Percentiles rank a stretch among this genome's conserved stretches.
Conservation (phyloP, 2,329 filamentous ascomycete genomes). For the Ceratocystis destructans region DNA sequence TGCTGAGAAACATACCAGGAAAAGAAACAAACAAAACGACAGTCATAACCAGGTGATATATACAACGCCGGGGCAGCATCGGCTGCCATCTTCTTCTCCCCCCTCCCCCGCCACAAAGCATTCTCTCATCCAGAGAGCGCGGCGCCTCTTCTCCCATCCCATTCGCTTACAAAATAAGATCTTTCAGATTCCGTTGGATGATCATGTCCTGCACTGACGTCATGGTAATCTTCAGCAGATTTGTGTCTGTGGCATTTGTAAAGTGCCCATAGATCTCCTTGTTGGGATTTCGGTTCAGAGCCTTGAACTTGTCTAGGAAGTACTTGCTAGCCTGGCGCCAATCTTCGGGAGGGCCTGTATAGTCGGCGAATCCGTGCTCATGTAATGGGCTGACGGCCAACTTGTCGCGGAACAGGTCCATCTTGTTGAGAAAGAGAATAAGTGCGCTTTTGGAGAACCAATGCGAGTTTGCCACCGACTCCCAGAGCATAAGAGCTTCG, state of each 20-base stretch:
- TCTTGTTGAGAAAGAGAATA: conserved; percentile 78
- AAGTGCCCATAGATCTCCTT: conserved; percentile 52
- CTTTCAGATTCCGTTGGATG: conserved; percentile 69
- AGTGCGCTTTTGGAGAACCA: conserved; percentile 74
- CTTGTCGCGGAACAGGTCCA: conserved; percentile 72
- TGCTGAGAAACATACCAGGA: background rate
- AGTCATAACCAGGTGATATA: background rate
- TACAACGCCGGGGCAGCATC: background rate
- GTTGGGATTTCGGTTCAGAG: conserved; percentile 55
- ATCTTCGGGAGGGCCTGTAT: conserved; percentile 56
- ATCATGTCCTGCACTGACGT: conserved; percentile 77
- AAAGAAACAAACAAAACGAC: background rate
- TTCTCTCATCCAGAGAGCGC: background rate
- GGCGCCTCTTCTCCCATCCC: background rate
- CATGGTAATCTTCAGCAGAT: conserved; percentile 76
- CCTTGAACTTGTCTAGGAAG: conserved; percentile 68
- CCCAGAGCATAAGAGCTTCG: conserved; percentile 75
- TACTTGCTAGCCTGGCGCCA: conserved; percentile 65
- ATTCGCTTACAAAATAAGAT: conserved; percentile 49
- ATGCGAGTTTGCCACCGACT: conserved; percentile 72
- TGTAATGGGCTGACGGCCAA: conserved; percentile 56
- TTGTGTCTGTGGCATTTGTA: conserved; percentile 52
- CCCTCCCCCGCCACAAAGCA: background rate
- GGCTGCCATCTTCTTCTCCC: background rate
- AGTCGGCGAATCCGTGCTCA: conserved; percentile 64